phyloP scores from a whole-genome alignment of 2,329 filamentous ascomycete species.

The Dactylellina leptospora region DNA sequence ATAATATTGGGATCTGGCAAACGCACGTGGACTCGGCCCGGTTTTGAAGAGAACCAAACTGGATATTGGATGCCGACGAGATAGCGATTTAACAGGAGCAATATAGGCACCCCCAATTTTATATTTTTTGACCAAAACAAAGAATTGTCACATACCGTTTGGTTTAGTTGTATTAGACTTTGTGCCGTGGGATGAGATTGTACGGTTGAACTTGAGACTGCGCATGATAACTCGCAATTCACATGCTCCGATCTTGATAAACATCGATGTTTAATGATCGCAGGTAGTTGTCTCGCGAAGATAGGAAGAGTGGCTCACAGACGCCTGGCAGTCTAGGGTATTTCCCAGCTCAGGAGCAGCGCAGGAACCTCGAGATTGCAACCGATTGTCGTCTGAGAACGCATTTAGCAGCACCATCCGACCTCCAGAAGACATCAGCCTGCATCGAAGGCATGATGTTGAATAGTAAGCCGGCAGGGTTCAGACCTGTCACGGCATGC shows the following conservation, averaged over 20 bases:
- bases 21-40: constrained; percentile 30
- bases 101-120: too few relatives aligned
- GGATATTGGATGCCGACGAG: neutral
- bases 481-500: constrained; percentile 17
- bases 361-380: constrained; percentile 13
- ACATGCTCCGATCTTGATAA: too few relatives aligned
- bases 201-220: too few relatives aligned
- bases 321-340: constrained; percentile 28
- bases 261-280: too few relatives aligned
- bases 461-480: constrained; percentile 30
- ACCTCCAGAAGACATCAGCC: neutral
- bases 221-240: too few relatives aligned
- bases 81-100: too few relatives aligned
- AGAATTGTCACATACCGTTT: too few relatives aligned
- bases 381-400: constrained; percentile 20
- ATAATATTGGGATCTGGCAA: neutral
- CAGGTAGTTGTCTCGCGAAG: too few relatives aligned
- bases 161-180: too few relatives aligned
- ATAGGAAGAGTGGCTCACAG: constrained; percentile 24
- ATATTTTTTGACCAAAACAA: too few relatives aligned
- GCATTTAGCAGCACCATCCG: constrained; percentile 12
- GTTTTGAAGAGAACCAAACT: neutral
- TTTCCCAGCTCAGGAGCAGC: constrained; percentile 32
- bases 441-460: constrained; percentile 15
- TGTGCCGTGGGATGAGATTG: too few relatives aligned